A percentile compares a stretch with the other conserved stretches of the same genome.
Conservation (phyloP, 495 filamentous ascomycete species). For the Echria macrotheca region DNA sequence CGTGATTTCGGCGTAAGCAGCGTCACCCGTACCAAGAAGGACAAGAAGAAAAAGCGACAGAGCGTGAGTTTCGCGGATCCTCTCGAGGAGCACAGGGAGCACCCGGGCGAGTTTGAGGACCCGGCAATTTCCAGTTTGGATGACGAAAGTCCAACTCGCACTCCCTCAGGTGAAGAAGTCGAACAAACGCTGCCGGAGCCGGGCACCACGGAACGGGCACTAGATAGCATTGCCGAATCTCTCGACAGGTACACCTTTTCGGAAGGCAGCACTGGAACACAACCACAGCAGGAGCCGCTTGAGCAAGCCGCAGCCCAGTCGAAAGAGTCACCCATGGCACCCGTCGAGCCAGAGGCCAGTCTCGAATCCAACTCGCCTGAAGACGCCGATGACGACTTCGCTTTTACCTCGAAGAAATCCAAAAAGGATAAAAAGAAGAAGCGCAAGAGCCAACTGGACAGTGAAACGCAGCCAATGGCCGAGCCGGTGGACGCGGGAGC, state of each 20-base stretch:
- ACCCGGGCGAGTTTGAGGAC: constrained; percentile 2
- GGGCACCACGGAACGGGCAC: neutral
- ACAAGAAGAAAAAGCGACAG: constrained; percentile 36
- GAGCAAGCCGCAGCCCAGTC: neutral
- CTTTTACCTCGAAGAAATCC: constrained; percentile 19
- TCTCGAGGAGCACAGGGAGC: constrained; percentile 17
- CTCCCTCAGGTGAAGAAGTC: constrained; percentile 21
- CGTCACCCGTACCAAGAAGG: constrained; percentile 16
- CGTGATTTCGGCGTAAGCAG: too few species aligned
- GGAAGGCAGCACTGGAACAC: too few species aligned
- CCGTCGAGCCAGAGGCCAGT: neutral
- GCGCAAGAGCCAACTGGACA: constrained; percentile 18
- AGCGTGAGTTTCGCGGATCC: constrained; percentile 24
- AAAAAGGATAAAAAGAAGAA: constrained; percentile 38
- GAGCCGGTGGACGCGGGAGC: constrained; percentile 1
- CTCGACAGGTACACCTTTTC: too few species aligned
- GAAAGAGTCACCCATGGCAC: neutral
- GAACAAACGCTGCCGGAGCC: constrained; percentile 6
- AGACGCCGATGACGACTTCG: neutral
- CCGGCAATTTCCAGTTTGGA: constrained; percentile 5
- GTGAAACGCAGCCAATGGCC: constrained; percentile 15
- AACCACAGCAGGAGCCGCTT: too few species aligned
- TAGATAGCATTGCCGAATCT: neutral
- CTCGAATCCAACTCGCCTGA: neutral
- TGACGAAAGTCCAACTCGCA: constrained; percentile 6